A percentile compares a stretch with the other conserved stretches of the same genome.
Evolutionary conservation across 1,139 yeast species (phyloP).

Genomic region (Candida buenavistaensis): DNA sequence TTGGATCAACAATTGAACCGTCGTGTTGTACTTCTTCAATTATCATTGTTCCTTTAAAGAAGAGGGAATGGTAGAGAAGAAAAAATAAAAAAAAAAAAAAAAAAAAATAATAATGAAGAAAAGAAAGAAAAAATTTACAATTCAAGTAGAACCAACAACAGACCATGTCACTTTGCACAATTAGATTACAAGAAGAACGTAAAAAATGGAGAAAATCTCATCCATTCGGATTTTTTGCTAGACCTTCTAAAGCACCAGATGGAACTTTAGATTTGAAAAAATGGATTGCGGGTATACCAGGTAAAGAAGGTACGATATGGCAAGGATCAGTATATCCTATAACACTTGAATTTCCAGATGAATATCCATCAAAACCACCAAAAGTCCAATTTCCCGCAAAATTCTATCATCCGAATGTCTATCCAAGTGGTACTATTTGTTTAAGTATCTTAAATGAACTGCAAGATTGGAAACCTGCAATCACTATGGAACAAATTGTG

Average conservation of each 20-base stretch:
- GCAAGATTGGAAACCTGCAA: constrained; percentile 98
- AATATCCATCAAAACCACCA: constrained; percentile 96
- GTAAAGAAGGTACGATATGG: constrained; percentile 85
- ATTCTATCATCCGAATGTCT: constrained; percentile 94
- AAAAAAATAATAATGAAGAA: background rate
- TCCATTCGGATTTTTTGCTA: constrained; percentile 95
- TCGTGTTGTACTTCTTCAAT: constrained; percentile 8
- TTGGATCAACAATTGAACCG: constrained; percentile 8
- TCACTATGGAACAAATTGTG: constrained; percentile 85
- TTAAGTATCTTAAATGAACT: constrained; percentile 90
- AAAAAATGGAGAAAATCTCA: constrained; percentile 98
- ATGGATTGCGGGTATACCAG: constrained; percentile 97
- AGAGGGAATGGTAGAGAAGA: background rate
- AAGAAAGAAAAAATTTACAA: background rate
- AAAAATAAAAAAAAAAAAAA: background rate
- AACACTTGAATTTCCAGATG: constrained; percentile 79
- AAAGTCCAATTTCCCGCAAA: constrained; percentile 84
- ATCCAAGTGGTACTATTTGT: constrained; percentile 96
- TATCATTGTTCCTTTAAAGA: constrained; percentile 4
- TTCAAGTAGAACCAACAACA: background rate
- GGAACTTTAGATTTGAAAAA: constrained; percentile 81
- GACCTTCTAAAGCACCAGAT: constrained; percentile 73
- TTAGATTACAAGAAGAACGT: constrained; percentile 83
- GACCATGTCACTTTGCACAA: constrained; percentile 59
- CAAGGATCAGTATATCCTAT: constrained; percentile 87